Base-by-base conservation (phyloP, 306 rosid genomes). In the Astragalus membranaceus region DNA sequence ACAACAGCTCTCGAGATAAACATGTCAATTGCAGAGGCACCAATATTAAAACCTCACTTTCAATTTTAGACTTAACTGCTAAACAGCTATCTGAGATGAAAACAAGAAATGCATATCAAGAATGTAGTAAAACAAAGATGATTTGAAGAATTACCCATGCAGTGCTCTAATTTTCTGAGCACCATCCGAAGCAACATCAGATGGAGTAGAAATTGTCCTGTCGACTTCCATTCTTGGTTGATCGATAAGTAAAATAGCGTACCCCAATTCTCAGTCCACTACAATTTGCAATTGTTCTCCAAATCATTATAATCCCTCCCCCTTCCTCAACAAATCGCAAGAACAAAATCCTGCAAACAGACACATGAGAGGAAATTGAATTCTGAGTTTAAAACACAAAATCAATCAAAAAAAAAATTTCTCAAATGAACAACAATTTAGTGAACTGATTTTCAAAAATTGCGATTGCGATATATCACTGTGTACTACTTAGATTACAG, bases 181-280 rank as follows among this genome's bases (percentile, higher is more conserved):
- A 55, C 72, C 75, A 51, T 85, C 89, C 30, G 57, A 57, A 0
- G 73, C 57, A 73, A 81, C 86, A 55, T 86, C 90, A 0, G 81
- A 64, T 46, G 79, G 70, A 81, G 79, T 73, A 76, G 86, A 74
- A 60, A 55, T 53, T 67, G 63, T 48, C 54, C 64, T 74, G 14
- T 92, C 92, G 85, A 86, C 70, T 75, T 86, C 95, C 98, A 92
- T 92, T 30, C 81, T 70, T 86, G 48, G 56, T 64, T 73, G 74
- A 57, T 63, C 67, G 75, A 74, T 46, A 75, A 75, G 75, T 50
- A 72, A 81, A 78, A 67, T 75, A 36, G 82, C 84, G 76, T 56
- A 83, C 65, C 72, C 73, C 83, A 66, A 92, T 77, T 67, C 80
- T 84, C 4, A 81, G 75, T 73, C 74, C 79, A 77, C 82, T 35